A percentile compares a stretch with the other conserved stretches of the same genome.
Conservation (phyloP, 495 filamentous ascomycete species). For the Aspergillus panamensis region DNA sequence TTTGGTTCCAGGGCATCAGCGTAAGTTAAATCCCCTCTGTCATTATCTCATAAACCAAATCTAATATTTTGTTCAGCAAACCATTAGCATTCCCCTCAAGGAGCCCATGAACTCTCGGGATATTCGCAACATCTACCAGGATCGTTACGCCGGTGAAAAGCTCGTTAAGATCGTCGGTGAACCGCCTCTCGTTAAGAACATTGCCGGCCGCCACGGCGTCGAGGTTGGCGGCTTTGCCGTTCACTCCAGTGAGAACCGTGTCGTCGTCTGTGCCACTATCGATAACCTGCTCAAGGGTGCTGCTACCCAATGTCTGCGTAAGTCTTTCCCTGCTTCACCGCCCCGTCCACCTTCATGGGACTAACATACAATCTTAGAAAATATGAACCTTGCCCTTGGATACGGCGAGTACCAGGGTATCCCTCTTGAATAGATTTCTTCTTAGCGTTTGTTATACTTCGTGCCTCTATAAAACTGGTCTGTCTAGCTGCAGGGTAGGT, state of each 20-base stretch:
- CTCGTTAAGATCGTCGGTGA: conserved; percentile 91
- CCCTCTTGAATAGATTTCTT: conserved; percentile 54
- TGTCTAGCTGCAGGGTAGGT: conserved; percentile 21
- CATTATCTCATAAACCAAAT: background rate
- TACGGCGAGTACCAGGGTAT: conserved; percentile 93
- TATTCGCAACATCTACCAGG: conserved; percentile 92
- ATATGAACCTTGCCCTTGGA: conserved; percentile 94
- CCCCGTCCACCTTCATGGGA: background rate
- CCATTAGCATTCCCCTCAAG: conserved; percentile 83
- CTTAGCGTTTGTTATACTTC: conserved; percentile 9
- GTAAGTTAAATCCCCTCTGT: conserved; percentile 28
- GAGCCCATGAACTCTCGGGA: conserved; percentile 84
- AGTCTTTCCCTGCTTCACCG: conserved; percentile 33
- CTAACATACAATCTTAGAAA: conserved; percentile 54
- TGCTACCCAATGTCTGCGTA: conserved; percentile 91
- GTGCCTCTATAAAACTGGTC: conserved; percentile 22
- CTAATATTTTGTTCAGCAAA: conserved; percentile 52
- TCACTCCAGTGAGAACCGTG: conserved; percentile 80
- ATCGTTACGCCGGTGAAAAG: conserved; percentile 91
- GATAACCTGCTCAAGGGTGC: conserved; percentile 97
- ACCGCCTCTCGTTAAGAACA: conserved; percentile 80
- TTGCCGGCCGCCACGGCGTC: conserved; percentile 85
- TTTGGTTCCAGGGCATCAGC: conserved; percentile 97
- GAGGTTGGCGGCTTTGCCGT: conserved; percentile 96
- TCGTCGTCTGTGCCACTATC: conserved; percentile 95